Base-by-base conservation (phyloP, 2,329 filamentous ascomycete genomes). In the Myrmaecium sp. region DNA sequence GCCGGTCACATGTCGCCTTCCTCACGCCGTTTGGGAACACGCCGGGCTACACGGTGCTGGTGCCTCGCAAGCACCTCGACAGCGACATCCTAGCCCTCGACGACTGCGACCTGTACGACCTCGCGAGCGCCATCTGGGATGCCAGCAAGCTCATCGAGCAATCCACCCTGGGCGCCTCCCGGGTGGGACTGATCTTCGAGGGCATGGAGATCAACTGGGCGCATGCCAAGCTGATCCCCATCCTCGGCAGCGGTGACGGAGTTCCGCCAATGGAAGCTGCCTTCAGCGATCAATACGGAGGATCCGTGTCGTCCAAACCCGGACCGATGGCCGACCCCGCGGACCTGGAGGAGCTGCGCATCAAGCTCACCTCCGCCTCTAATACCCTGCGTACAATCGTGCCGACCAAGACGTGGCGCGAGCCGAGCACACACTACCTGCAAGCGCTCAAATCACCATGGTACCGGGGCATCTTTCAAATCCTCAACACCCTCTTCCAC, bases 151-250 rank as follows among this genome's bases (percentile, higher is more conserved):
- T 31, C n/a, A 30, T 27, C 21, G 25, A 23, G 17, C n/a, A n/a
- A n/a, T n/a, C n/a, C n/a, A 26, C 32, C 10, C 30, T 33, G 11
- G 21, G 23, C 11, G n/a, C 31, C 19, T n/a, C 17, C 3, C 32
- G 26, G 14, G 29, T 26, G 25, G 30, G 36, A 12, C 35, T 33
- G 25, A 28, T 38, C 13, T 36, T 36, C 14, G 35, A 37, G 25
- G 36, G 34, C n/a, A 30, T 33, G 16, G 30, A 38, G 24, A 32
- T 36, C 15, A 30, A 35, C 27, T 37, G 36, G 28, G 29, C 36
- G 4, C 30, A 36, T 29, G 30, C 32, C 22, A 38, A 35, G 24
- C 28, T 35, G 4, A 30, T 37, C 12, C 32, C 33, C n/a, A 32
- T 35, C 19, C 30, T 35, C 21, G 21, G 13, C 16, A n/a, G n/a